Percentiles rank a stretch among this genome's conserved stretches.
phyloP scores from a whole-genome alignment of 2,329 filamentous ascomycete genomes.

The Celoporthe dispersa region DNA sequence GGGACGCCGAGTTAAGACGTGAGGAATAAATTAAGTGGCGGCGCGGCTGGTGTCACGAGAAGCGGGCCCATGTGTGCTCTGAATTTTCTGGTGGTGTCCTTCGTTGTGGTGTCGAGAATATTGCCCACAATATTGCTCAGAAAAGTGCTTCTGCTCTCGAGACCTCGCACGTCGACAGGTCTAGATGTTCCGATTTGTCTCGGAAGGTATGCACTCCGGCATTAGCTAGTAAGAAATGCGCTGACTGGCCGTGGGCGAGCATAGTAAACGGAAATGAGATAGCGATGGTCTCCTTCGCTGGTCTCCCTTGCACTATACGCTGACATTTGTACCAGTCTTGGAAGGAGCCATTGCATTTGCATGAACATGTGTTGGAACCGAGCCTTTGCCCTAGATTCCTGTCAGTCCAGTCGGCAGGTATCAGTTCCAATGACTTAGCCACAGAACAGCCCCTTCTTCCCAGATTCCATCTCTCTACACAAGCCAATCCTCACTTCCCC shows the following conservation, averaged over 20 bases:
- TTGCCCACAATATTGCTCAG: background rate
- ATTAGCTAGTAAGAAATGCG: background rate
- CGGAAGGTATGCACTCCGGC: background rate
- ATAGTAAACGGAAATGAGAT: background rate
- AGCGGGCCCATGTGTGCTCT: background rate
- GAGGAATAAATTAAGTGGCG: background rate
- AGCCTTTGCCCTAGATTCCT: background rate
- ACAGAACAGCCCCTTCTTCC: background rate
- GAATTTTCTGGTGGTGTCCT: background rate
- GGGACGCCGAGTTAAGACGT: background rate
- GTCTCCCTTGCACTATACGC: background rate
- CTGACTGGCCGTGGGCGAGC: background rate
- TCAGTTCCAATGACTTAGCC: background rate
- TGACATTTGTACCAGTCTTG: background rate
- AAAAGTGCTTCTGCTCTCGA: background rate
- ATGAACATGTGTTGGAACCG: background rate
- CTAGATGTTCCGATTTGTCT: background rate
- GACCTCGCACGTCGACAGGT: background rate
- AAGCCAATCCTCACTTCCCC: background rate
- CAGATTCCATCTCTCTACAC: background rate
- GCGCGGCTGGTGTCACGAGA: background rate
- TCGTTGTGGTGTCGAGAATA: background rate
- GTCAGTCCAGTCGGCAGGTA: background rate
- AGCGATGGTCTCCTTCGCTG: background rate
- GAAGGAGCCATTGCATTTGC: slow-evolving; percentile 2